Evolutionary conservation across 768 basidiomycete species (phyloP).

Genomic region (Rhizopogon sp.): DNA sequence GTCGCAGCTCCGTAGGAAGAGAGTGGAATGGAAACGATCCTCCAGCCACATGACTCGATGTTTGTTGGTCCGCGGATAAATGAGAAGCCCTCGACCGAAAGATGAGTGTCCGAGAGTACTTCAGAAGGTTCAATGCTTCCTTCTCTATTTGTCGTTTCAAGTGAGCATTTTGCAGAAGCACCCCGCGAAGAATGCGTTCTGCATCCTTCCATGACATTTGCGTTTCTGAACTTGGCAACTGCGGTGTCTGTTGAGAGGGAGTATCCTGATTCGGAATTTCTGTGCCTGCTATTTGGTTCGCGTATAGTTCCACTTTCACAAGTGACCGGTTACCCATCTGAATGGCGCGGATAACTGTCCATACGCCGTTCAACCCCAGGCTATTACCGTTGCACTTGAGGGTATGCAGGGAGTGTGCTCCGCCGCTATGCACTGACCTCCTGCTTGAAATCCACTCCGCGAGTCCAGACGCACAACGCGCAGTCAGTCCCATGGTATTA

Average conservation of each 20-base stretch:
- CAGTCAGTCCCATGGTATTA: slow-evolving; percentile 42
- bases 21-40: slow-evolving; percentile 31
- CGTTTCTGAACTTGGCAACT: slow-evolving; percentile 14
- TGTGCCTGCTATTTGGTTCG: slow-evolving; percentile 30
- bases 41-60: slow-evolving; percentile 11
- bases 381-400: slow-evolving; percentile 57
- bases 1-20: slow-evolving; percentile 55
- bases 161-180: slow-evolving; percentile 41
- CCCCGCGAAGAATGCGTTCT: slow-evolving; percentile 26
- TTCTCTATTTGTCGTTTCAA: slow-evolving; percentile 39
- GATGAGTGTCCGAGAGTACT: slow-evolving; percentile 43
- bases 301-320: slow-evolving; percentile 43
- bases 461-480: slow-evolving; percentile 38
- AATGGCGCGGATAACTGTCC: slow-evolving; percentile 43
- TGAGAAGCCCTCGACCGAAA: slow-evolving; percentile 23
- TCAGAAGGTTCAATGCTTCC: slow-evolving; percentile 48
- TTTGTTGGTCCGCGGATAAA: slow-evolving; percentile 8
- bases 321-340: slow-evolving; percentile 46
- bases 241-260: slow-evolving; percentile 8
- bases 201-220: slow-evolving; percentile 29
- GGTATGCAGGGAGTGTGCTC: slow-evolving; percentile 37
- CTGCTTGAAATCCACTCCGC: slow-evolving; percentile 44
- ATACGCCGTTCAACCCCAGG: slow-evolving; percentile 43
- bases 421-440: slow-evolving; percentile 5
- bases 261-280: slow-evolving; percentile 8